phyloP scores from a whole-genome alignment of 345 rosid species.

The Bruguiera sexangula region DNA sequence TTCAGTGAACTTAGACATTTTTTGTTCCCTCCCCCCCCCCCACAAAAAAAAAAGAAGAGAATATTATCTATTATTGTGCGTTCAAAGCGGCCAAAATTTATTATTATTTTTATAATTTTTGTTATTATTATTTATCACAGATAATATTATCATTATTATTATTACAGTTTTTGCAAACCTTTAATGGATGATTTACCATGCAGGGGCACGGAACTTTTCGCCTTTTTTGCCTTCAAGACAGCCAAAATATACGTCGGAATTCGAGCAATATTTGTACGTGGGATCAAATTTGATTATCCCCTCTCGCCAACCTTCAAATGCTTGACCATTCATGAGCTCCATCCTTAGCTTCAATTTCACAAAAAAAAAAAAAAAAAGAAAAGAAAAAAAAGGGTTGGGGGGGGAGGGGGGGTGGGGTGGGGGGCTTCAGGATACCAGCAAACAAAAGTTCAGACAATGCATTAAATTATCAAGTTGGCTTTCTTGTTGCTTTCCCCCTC shows the following conservation, averaged over 20 bases:
- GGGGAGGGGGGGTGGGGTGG: no score
- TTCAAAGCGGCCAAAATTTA: no score
- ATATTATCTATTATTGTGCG: no score
- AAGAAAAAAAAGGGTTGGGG: no score
- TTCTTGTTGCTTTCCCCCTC: no score
- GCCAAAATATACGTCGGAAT: conserved; percentile 63
- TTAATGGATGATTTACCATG: conserved; percentile 43
- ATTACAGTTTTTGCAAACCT: no score
- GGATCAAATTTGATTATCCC: conserved; percentile 64
- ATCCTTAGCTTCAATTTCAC: conserved; percentile 45
- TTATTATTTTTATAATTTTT: no score
- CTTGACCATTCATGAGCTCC: conserved; percentile 56
- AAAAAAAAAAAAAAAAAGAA: background rate
- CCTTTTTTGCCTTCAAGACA: conserved; percentile 43
- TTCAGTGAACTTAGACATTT: no score
- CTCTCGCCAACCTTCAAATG: conserved; percentile 65
- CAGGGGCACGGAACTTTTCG: conserved; percentile 70
- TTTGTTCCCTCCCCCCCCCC: no score
- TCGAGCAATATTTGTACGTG: conserved; percentile 66
- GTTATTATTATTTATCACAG: no score
- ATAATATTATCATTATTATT: no score
- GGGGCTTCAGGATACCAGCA: background rate
- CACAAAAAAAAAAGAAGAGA: no score
- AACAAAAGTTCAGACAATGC: background rate
- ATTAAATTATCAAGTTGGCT: background rate